These are phyloP conservation scores for Aspergillus sp. DNA, from an alignment of 2,329 filamentous ascomycete genomes.

Conservation along the genomic window DNA sequence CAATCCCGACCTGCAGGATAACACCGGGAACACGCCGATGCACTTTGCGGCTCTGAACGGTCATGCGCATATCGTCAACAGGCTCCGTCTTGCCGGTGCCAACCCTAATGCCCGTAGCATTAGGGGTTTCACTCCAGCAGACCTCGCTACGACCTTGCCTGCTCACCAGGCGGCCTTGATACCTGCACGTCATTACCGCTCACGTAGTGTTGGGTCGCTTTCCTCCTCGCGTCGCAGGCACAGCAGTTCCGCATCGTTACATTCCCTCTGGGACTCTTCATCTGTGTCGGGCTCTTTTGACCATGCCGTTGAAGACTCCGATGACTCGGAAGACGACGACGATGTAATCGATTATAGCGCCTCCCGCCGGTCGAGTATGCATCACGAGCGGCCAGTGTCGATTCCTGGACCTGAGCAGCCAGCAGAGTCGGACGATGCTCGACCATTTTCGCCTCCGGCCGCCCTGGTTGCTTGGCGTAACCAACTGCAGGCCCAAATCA, in stretches of 20 bases:
- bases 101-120: constrained; percentile 70
- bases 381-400: constrained; percentile 33
- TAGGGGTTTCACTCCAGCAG: constrained; percentile 69
- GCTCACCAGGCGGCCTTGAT: constrained; percentile 65
- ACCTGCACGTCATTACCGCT: constrained; percentile 63
- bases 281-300: constrained; percentile 48
- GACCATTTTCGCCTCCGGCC: constrained; percentile 55
- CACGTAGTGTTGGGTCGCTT: constrained; percentile 63
- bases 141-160: constrained; percentile 67
- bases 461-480: constrained; percentile 72
- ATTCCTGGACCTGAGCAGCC: constrained; percentile 28
- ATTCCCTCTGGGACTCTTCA: constrained; percentile 66
- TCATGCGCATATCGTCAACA: constrained; percentile 72
- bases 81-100: constrained; percentile 71
- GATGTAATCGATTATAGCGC: constrained; percentile 29
- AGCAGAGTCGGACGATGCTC: constrained; percentile 28
- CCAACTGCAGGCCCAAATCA: constrained; percentile 70
- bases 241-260: constrained; percentile 67
- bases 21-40: constrained; percentile 77
- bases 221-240: constrained; percentile 55
- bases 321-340: constrained; percentile 32
- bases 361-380: constrained; percentile 41
- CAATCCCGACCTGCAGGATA: constrained; percentile 72
- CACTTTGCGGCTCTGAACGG: constrained; percentile 78
- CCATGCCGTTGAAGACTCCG: constrained; percentile 45